A percentile compares a stretch with the other conserved stretches of the same genome.
These are phyloP conservation scores for Tetradesmus lagerheimii DNA, from an alignment of 139 green algal species.

Conservation along the genomic window DNA sequence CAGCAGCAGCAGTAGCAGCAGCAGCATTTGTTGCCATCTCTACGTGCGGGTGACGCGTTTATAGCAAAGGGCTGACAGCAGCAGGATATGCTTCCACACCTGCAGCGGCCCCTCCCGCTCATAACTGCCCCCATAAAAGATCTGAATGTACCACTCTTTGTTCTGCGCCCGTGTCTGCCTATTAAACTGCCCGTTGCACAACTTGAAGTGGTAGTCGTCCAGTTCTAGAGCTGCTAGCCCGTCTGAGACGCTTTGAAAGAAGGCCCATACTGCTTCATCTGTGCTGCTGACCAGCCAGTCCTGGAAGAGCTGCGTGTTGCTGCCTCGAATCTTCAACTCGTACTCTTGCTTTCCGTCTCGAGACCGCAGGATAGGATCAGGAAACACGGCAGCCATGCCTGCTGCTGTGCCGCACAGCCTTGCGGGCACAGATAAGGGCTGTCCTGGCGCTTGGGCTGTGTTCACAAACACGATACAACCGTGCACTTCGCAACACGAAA, in stretches of 20 bases:
- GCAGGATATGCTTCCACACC: neutral
- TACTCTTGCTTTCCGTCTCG: neutral
- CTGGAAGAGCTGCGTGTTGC: constrained; percentile 1
- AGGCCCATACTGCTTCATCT: neutral
- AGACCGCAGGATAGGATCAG: neutral
- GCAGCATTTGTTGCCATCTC: neutral
- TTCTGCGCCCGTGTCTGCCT: neutral
- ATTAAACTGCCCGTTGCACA: neutral
- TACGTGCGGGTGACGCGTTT: too few species aligned
- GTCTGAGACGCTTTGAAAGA: neutral
- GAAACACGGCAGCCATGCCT: neutral
- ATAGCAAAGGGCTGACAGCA: neutral
- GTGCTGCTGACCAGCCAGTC: neutral
- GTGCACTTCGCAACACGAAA: too few species aligned
- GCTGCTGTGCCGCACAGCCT: too few species aligned
- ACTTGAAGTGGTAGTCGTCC: constrained; percentile 29
- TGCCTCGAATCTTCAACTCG: neutral
- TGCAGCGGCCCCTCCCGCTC: neutral
- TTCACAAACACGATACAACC: too few species aligned
- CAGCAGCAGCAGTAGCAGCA: neutral
- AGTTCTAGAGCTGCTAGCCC: neutral
- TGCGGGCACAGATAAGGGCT: neutral
- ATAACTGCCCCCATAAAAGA: neutral
- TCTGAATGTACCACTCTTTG: neutral
- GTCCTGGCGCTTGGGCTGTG: too few species aligned